Evolutionary conservation across 257 asterid species (phyloP), one percentile per base, ranked within the genome.

Genomic region (Vinca minor): DNA sequence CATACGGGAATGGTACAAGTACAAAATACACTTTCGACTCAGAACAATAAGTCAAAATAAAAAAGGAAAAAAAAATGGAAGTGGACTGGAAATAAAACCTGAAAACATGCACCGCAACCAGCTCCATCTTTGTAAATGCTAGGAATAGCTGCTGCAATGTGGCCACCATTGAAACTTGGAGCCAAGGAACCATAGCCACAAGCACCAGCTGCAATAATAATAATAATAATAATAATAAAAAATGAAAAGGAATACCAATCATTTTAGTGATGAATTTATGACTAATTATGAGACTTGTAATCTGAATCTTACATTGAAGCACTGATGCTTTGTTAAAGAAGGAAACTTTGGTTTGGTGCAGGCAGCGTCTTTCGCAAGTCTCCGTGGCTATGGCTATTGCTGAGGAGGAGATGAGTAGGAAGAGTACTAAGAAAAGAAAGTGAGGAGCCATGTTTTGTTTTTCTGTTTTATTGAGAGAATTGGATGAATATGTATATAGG

Each of bases 51-150:
- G n/a, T 34, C 7, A 2, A 34, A 34, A 2, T 7, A 34, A 2
- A 34, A 2, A 34, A 34, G 3, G 3, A 2, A 34, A 2, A 2
- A 34, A 34, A 34, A 34, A 2, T 34, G 7, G 3, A 2, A 34
- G 7, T 34, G 4, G 7, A 8, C 13, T 59, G 46, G 34, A 34
- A 25, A 63, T 48, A 29, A 26, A 10, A 84, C 91, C 86, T 87
- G 96, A 77, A 86, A 91, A 77, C 96, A 91, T 1, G 95, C 96
- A 3, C 96, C 95, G 55, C 98, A 91, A 1, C 85, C 96, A 57
- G 91, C 92, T 35, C 96, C 98, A 0, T 66, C 69, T 25, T 88
- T 86, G 83, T 68, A 86, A 20, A 88, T 68, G 63, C 78, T 69
- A 14, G 95, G 79, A 36, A 73, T 29, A 3, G 96, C 96, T 3